Evolutionary conservation across 495 filamentous ascomycete genomes (phyloP).

Genomic region (Tricharina praecox): DNA sequence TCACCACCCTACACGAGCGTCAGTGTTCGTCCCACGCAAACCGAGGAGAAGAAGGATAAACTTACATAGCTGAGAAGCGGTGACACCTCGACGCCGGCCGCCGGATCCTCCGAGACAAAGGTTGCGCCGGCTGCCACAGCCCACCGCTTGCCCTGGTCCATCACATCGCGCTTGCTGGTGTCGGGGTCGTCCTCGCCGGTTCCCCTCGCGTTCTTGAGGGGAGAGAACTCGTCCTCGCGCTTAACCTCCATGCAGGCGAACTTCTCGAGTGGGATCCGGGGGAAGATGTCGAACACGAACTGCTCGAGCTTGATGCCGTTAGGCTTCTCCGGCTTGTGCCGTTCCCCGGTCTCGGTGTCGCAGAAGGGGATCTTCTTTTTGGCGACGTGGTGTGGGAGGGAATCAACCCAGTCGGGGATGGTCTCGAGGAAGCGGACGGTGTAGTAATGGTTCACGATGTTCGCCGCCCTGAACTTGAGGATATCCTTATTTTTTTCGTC

Average conservation of each 20-base stretch:
- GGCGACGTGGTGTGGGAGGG: slow-evolving; percentile 86
- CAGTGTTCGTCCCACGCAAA: slow-evolving; percentile 26
- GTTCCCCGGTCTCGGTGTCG: slow-evolving; percentile 55
- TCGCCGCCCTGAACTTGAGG: slow-evolving; percentile 90
- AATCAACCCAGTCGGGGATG: slow-evolving; percentile 70
- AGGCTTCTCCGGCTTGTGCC: slow-evolving; percentile 74
- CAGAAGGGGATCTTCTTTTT: slow-evolving; percentile 94
- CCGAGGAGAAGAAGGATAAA: slow-evolving; percentile 21
- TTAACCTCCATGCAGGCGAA: slow-evolving; percentile 93
- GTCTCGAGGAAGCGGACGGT: slow-evolving; percentile 80
- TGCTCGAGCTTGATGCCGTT: slow-evolving; percentile 99
- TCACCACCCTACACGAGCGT: slow-evolving; percentile 55
- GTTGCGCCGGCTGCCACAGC: slow-evolving; percentile 57
- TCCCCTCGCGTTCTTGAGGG: slow-evolving; percentile 86
- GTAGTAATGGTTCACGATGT: slow-evolving; percentile 99
- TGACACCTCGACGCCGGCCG: slow-evolving; percentile 71
- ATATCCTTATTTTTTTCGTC: slow-evolving; percentile 63
- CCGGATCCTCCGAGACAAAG: slow-evolving; percentile 51
- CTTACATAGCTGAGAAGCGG: slow-evolving; percentile 92
- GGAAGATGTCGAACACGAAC: slow-evolving; percentile 98
- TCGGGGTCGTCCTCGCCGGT: slow-evolving; percentile 87
- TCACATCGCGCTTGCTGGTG: slow-evolving; percentile 75
- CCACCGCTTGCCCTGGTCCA: slow-evolving; percentile 77
- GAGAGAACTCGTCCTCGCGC: slow-evolving; percentile 96
- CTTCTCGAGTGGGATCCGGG: slow-evolving; percentile 64